Evolutionary conservation across 257 asterid genomes (phyloP).

Genomic region (Osmanthus fragrans): DNA sequence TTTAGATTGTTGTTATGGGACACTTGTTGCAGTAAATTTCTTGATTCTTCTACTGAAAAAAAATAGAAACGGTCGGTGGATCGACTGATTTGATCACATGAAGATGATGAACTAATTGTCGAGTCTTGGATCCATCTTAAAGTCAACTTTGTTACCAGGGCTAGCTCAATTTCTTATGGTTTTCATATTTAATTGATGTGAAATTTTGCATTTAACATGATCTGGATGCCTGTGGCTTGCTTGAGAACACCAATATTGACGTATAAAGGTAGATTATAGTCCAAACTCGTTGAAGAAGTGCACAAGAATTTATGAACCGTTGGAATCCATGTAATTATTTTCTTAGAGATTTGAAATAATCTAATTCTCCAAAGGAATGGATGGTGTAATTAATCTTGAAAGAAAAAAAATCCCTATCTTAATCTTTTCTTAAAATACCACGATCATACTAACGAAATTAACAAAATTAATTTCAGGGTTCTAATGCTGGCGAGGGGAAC

Average conservation of each 20-base stretch:
- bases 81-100: not conserved
- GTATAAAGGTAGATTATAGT: too few relatives aligned
- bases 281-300: not conserved
- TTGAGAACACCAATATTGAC: too few relatives aligned
- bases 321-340: not conserved
- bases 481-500: slow-evolving; percentile 83
- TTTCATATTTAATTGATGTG: not conserved
- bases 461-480: slow-evolving; percentile 47
- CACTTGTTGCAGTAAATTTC: not conserved
- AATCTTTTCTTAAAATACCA: not conserved
- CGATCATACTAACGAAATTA: not conserved
- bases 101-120: not conserved
- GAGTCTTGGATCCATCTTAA: not conserved
- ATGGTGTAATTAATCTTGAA: not conserved
- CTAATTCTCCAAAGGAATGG: not conserved
- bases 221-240: too few relatives aligned
- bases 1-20: not conserved
- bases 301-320: not conserved
- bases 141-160: not conserved
- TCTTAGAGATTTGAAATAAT: not conserved
- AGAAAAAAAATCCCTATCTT: not conserved
- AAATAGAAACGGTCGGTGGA: not conserved
- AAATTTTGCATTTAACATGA: too few relatives aligned
- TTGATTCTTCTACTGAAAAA: not conserved
- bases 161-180: not conserved